Evolutionary conservation across 2,329 filamentous ascomycete genomes (phyloP), one percentile per base, ranked within the genome.

Genomic region (Phyllosticta citriasiana): DNA sequence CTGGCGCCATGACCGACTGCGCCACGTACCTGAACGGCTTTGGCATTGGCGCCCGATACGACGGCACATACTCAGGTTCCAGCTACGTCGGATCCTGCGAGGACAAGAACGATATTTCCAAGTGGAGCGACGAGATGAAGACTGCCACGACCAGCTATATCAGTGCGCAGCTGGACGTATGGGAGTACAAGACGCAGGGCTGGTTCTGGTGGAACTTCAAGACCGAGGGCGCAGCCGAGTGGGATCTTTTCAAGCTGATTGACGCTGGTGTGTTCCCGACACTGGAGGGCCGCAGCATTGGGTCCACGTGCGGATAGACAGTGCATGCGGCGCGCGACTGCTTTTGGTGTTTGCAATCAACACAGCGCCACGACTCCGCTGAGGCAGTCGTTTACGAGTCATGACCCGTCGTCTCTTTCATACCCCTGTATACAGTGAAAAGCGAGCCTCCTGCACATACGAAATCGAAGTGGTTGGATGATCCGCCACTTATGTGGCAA

Each of bases 1-100:
- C 82, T 1, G 85, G 79, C 26, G 86, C 85, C 12, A 80, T 87
- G 78, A 88, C 86, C 3, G 82, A 84, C 67, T 82, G 81, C 66
- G 80, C 81, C 51, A 27, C 30, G 6, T 12, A 25, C 22, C 25
- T 57, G 60, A 80, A 80, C 61, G 77, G 86, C 52, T 81, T 80
- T 62, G 81, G 80, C 2, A 72, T 82, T 53, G 85, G 84, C 12
- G 79, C 84, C 6, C 79, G 86, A 30, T 85, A 83, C 69, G 81
- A 84, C 62, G 84, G 84, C 14, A 79, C 78, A 2, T 82, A 78
- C 65, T 69, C 74, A 0, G 78, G 73, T 30, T 80, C 75, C 57
- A 66, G 70, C 0, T 77, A 73, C 60, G 74, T 84, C 30, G 83
- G 83, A 19, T 77, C 74, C 61, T 88, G 85, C 70, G 35, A 22